These are phyloP conservation scores for Staphylotrichum tortipilum DNA, from an alignment of 495 filamentous ascomycete species.

Conservation along the genomic window DNA sequence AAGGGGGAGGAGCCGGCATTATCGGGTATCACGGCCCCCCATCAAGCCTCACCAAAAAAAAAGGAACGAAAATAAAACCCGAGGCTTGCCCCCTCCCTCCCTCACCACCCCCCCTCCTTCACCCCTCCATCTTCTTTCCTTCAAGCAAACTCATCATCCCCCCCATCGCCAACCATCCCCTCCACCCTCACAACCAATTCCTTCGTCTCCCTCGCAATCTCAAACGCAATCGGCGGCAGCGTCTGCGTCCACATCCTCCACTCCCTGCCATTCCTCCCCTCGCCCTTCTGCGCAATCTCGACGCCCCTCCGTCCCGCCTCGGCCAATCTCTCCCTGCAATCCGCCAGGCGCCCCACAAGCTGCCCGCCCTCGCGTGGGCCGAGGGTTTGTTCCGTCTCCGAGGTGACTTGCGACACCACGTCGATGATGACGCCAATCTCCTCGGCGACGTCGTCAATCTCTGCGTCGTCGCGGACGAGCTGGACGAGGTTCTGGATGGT, in stretches of 20 bases:
- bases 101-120: too few species aligned
- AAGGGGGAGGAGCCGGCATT: slow-evolving; percentile 17
- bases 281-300: slow-evolving; percentile 38
- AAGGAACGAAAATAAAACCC: slow-evolving; percentile 1
- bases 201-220: slow-evolving; percentile 76
- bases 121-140: not conserved
- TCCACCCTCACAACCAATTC: slow-evolving; percentile 50
- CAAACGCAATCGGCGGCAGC: slow-evolving; percentile 76
- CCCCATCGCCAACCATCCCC: slow-evolving; percentile 29
- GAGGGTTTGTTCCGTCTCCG: slow-evolving; percentile 47
- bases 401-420: slow-evolving; percentile 61
- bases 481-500: slow-evolving; percentile 75
- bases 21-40: too few species aligned
- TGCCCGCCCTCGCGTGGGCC: slow-evolving; percentile 47
- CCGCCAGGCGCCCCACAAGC: slow-evolving; percentile 54
- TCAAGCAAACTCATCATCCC: slow-evolving; percentile 38
- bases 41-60: too few species aligned
- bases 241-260: slow-evolving; percentile 60
- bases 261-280: slow-evolving; percentile 27
- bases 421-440: slow-evolving; percentile 64
- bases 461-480: slow-evolving; percentile 63
- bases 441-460: slow-evolving; percentile 55
- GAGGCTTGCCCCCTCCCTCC: not conserved
- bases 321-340: slow-evolving; percentile 57
- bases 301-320: slow-evolving; percentile 59